Percentiles rank a stretch among this genome's conserved stretches.
Conservation (phyloP, 1,284 basidiomycete genomes). For the Trametes pubescens region DNA sequence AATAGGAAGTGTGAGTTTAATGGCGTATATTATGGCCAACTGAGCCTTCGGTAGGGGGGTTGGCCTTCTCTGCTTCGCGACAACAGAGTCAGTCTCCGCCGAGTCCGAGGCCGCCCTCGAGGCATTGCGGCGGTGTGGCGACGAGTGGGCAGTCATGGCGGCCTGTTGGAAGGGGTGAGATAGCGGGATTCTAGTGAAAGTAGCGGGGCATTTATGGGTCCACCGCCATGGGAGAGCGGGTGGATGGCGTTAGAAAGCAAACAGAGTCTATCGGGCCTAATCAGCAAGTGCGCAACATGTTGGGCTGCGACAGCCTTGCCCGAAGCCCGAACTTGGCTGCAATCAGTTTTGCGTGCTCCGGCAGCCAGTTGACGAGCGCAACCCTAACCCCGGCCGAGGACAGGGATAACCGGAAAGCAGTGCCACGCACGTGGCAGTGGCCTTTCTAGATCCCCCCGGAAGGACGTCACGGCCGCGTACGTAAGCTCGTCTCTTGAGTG, state of each 20-base stretch:
- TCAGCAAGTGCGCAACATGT: conserved; percentile 25
- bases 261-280: conserved; percentile 7
- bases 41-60: conserved; percentile 42
- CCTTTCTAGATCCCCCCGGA: conserved; percentile 28
- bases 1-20: conserved; percentile 44
- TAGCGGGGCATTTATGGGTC: conserved; percentile 16
- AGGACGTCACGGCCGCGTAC: conserved; percentile 15
- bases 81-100: background rate
- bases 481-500: conserved; percentile 16
- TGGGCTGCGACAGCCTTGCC: conserved; percentile 4
- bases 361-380: conserved; percentile 21
- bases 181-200: background rate
- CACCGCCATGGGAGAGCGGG: conserved; percentile 7
- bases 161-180: conserved; percentile 2
- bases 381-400: conserved; percentile 13
- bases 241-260: conserved; percentile 9
- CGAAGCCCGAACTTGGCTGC: conserved; percentile 4
- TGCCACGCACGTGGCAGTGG: conserved; percentile 30
- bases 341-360: conserved; percentile 32
- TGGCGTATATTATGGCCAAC: conserved; percentile 41
- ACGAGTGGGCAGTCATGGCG: conserved; percentile 11
- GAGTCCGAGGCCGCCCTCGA: conserved; percentile 5
- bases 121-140: background rate
- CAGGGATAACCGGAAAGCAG: conserved; percentile 19
- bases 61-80: conserved; percentile 12